Evolutionary conservation across 768 basidiomycete genomes (phyloP), one percentile per base, ranked within the genome.

Genomic region (Hericium alpestre): DNA sequence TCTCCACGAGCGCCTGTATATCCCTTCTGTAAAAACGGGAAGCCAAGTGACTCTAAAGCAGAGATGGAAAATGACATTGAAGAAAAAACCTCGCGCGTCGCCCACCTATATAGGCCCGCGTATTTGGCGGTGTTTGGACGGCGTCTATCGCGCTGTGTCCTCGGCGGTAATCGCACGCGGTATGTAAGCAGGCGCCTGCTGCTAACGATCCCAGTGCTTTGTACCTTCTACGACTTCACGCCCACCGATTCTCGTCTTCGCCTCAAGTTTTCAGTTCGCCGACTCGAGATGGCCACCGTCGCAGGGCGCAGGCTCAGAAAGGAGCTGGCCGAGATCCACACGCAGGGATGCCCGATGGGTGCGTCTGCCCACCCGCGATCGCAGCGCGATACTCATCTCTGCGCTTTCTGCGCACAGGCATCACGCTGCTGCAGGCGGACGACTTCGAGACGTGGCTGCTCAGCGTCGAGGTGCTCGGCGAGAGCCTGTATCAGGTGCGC

Each of bases 401-500:
- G 37, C 51, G 51, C 49, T n/a, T 22, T 11, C 37, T 16, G 20
- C 22, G 43, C 38, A 54, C 65, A 87, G 90, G 91, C 39, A 90
- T 93, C 63, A 79, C 73, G 56, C 76, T 93, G 23, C 64, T 88
- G 43, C 76, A 78, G 54, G 88, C 90, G 4, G 87, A 91, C 54
- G 83, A 92, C 71, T 84, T 91, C 63, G 71, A 78, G 61, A 83
- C 77, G 27, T 93, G 91, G 91, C 69, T 76, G 64, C 82, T 93
- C 65, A 78, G 83, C 2, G 82, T 93, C 65, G 82, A 90, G 68
- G 86, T 93, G 54, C 79, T 91, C 74, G 92, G 92, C 22, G 87
- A 93, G 56, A 87, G 84, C 46, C 67, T 86, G 60, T 94, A 90
- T 72, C 67, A 81, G 74, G 91, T 85, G 64, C 55, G 71, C 54